Percentiles rank a stretch among this genome's conserved stretches.
These are phyloP conservation scores for Cornus suecica DNA, from an alignment of 148 eudicot species.

Conservation along the genomic window DNA sequence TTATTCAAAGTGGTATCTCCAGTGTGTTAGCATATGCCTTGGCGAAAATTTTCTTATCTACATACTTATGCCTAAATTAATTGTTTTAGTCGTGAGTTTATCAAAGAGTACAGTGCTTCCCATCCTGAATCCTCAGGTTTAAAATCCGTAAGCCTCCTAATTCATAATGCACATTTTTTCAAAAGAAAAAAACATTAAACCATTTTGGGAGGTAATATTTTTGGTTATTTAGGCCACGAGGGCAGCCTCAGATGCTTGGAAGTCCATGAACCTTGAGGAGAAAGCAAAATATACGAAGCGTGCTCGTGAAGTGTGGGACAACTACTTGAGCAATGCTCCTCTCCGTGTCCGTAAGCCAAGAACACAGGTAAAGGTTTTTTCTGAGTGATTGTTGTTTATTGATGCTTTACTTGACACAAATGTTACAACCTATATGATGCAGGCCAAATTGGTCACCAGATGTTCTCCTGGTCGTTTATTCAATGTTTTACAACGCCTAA, in stretches of 20 bases:
- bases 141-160: conserved; percentile 31
- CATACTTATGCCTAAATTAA: conserved; percentile 4
- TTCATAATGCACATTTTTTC: background rate
- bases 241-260: conserved; percentile 51
- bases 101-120: conserved; percentile 46
- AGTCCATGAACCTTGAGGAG: conserved; percentile 39
- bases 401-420: background rate
- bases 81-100: conserved; percentile 37
- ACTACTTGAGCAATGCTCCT: conserved; percentile 39
- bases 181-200: background rate
- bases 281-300: conserved; percentile 41
- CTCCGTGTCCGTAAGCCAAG: conserved; percentile 34
- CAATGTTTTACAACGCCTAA: conserved; percentile 36
- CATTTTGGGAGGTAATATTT: background rate
- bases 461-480: conserved; percentile 46
- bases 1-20: background rate
- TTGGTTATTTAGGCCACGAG: conserved; percentile 33
- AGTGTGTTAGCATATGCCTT: background rate
- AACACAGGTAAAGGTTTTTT: conserved; percentile 24
- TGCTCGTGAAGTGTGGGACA: conserved; percentile 52
- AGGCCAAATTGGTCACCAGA: conserved; percentile 46
- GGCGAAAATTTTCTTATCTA: background rate
- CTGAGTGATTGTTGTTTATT: background rate
- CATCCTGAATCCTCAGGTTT: conserved; percentile 50
- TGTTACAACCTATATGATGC: conserved; percentile 7